Conservation (phyloP, 176 grass and related monocot species). For the Tillandsia fasciculata region DNA sequence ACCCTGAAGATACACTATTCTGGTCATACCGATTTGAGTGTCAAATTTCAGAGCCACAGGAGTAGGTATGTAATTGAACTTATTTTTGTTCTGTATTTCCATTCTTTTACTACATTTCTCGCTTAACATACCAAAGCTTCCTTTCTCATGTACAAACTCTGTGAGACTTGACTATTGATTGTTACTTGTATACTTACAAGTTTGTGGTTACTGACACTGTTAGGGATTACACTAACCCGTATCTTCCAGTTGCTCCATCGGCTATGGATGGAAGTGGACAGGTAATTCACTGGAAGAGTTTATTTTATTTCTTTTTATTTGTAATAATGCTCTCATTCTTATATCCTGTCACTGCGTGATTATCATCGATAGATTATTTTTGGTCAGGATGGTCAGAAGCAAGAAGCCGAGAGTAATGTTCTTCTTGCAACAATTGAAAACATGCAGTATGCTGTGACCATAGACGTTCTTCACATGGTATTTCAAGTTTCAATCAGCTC, state of each 20-base stretch:
- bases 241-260: conserved; percentile 88
- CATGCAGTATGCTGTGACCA: conserved; percentile 76
- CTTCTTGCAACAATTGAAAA: conserved; percentile 94
- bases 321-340: neutral
- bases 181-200: neutral
- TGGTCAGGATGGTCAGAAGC: conserved; percentile 72
- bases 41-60: conserved; percentile 94
- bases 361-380: conserved; percentile 38
- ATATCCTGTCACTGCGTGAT: conserved; percentile 13
- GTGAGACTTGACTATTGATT: neutral
- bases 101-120: neutral
- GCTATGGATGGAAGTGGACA: conserved; percentile 65
- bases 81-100: neutral
- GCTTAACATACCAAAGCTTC: no score
- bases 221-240: conserved; percentile 96
- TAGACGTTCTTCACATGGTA: conserved; percentile 95
- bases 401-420: conserved; percentile 85
- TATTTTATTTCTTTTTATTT: conserved; percentile 15
- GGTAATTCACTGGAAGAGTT: conserved; percentile 35
- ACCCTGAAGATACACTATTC: conserved; percentile 81
- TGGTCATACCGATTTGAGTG: conserved; percentile 89
- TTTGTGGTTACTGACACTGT: conserved; percentile 19
- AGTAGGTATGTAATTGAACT: conserved; percentile 49
- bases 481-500: neutral
- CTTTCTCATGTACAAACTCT: neutral